These are phyloP conservation scores for Ormosia emarginata DNA, from an alignment of 306 rosid genomes.

Conservation along the genomic window DNA sequence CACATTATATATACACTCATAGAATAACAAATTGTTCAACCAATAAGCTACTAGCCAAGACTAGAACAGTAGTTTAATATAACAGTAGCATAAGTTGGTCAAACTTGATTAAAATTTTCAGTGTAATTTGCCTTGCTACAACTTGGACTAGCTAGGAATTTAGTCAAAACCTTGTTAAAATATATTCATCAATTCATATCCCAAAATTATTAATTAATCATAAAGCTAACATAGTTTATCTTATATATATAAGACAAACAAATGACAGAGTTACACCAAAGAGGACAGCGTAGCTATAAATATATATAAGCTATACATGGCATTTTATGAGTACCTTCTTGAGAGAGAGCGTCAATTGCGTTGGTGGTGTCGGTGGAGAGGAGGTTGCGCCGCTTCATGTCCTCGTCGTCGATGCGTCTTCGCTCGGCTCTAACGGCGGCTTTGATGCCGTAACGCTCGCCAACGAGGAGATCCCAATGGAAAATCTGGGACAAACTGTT, in stretches of 20 bases:
- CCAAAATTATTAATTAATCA: not conserved
- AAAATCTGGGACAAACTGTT: slow-evolving; percentile 76
- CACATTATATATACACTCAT: not conserved
- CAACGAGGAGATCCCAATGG: slow-evolving; percentile 86
- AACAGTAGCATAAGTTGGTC: slow-evolving; percentile 30
- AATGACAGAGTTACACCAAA: not conserved
- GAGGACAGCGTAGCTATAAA: not conserved
- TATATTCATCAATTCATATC: too few relatives aligned
- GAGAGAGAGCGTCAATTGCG: slow-evolving; percentile 80
- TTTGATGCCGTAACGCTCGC: slow-evolving; percentile 89
- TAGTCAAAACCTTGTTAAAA: not conserved
- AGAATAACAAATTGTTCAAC: not conserved
- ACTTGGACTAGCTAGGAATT: not conserved
- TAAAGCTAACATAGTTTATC: not conserved
- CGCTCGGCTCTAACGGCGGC: slow-evolving; percentile 90
- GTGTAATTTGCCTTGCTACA: not conserved
- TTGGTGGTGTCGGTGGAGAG: slow-evolving; percentile 52
- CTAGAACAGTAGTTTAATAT: slow-evolving; percentile 38
- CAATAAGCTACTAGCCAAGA: not conserved
- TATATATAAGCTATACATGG: too few relatives aligned
- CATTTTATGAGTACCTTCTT: slow-evolving; percentile 52
- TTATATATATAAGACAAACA: not conserved
- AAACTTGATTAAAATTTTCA: not conserved
- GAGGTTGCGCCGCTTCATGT: slow-evolving; percentile 48
- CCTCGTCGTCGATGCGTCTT: slow-evolving; percentile 72